Percentiles rank a stretch among this genome's conserved stretches.
phyloP scores from a whole-genome alignment of 192 early-diverging fungal genomes.

The Martensiomyces pterosporus region DNA sequence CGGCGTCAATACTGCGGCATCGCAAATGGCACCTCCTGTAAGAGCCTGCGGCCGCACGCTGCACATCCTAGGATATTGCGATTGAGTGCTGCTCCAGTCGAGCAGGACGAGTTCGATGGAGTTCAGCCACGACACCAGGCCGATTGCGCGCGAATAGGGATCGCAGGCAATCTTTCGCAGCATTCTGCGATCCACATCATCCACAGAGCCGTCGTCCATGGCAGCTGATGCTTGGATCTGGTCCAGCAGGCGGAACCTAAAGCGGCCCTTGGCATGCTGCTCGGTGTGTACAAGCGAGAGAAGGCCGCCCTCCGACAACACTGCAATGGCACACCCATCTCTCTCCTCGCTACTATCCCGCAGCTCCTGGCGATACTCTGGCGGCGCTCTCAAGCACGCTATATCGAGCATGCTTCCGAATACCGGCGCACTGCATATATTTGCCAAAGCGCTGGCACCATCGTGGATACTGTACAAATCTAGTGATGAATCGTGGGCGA shows the following conservation, averaged over 20 bases:
- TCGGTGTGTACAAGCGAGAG: slow-evolving; percentile 14
- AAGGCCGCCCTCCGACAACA: slow-evolving; percentile 8
- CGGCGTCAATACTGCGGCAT: slow-evolving; percentile 24
- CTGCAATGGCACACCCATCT: slow-evolving; percentile 16
- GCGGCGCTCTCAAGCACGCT: not conserved
- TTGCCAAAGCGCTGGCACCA: slow-evolving; percentile 1
- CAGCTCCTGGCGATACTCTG: not conserved
- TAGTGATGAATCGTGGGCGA: slow-evolving; percentile 13
- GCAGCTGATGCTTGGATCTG: not conserved
- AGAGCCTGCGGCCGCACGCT: too few relatives aligned
- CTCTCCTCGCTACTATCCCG: not conserved
- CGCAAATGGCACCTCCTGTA: slow-evolving; percentile 25
- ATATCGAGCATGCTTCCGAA: slow-evolving; percentile 20
- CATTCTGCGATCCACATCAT: too few relatives aligned
- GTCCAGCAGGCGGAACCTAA: slow-evolving; percentile 8
- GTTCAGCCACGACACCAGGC: slow-evolving; percentile 30
- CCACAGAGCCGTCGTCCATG: not conserved
- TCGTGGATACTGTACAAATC: slow-evolving; percentile 12
- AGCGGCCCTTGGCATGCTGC: not conserved
- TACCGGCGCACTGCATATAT: slow-evolving; percentile 20
- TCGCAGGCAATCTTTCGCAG: slow-evolving; percentile 20
- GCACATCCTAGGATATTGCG: not conserved
- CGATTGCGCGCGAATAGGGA: slow-evolving; percentile 20
- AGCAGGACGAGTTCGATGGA: slow-evolving; percentile 19
- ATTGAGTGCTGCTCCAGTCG: slow-evolving; percentile 5